Evolutionary conservation across 129 eudicot genomes (phyloP).

Genomic region (Arctium lappa): DNA sequence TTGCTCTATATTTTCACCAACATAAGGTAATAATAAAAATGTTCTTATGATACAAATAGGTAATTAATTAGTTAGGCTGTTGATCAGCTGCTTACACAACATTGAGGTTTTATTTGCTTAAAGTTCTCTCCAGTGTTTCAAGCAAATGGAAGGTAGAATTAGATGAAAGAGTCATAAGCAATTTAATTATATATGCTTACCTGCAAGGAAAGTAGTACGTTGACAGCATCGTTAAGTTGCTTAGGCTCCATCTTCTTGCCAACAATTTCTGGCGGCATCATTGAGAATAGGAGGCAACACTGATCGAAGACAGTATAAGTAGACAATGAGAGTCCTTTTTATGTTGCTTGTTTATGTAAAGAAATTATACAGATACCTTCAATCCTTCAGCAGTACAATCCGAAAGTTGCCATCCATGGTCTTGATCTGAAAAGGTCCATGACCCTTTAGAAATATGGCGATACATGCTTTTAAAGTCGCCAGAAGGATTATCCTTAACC

Average conservation of each 20-base stretch:
- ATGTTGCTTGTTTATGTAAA: neutral
- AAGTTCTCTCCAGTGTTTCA: neutral
- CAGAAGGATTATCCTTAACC: neutral
- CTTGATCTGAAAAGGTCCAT: neutral
- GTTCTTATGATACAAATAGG: neutral
- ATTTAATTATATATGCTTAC: slow-evolving; percentile 12
- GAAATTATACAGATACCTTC: neutral
- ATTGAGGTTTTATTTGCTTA: neutral
- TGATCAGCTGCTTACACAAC: neutral
- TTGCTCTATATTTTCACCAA: slow-evolving; percentile 46
- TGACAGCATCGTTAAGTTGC: slow-evolving; percentile 46
- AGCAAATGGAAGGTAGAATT: neutral
- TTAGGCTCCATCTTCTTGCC: slow-evolving; percentile 44
- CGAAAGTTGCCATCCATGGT: neutral
- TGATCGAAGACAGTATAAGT: neutral
- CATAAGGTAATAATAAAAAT: neutral
- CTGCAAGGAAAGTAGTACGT: slow-evolving; percentile 53
- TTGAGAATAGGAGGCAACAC: slow-evolving; percentile 60
- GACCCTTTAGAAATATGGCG: neutral
- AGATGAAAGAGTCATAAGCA: neutral
- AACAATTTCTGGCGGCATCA: slow-evolving; percentile 20
- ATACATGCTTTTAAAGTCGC: neutral
- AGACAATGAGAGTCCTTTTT: neutral
- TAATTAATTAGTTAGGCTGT: neutral
- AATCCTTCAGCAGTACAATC: neutral